phyloP scores from a whole-genome alignment of 208 protist genomes.

The Vickermania spadyakhi region DNA sequence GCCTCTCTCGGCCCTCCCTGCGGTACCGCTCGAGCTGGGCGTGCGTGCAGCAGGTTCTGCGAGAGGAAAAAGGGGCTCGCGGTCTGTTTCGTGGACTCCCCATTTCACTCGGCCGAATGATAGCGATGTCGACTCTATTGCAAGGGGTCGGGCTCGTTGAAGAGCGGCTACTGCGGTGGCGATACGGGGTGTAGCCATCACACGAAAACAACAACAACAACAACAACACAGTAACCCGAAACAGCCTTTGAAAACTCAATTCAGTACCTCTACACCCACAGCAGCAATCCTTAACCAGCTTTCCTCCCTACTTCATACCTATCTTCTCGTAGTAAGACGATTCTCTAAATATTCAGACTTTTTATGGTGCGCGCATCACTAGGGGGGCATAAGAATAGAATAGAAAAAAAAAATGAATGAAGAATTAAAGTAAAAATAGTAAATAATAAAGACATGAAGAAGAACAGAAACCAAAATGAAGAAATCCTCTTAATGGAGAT shows the following conservation, averaged over 20 bases:
- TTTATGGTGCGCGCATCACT: too few relatives aligned
- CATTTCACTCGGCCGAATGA: conserved; percentile 45
- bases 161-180: not conserved
- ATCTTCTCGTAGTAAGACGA: too few relatives aligned
- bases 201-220: too few relatives aligned
- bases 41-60: conserved; percentile 43
- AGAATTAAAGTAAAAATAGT: conserved; percentile 2
- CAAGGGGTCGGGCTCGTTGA: not conserved
- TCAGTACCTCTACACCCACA: too few relatives aligned
- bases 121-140: conserved; percentile 1
- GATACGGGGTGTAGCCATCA: not conserved
- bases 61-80: conserved; percentile 39
- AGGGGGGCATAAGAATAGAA: conserved; percentile 6
- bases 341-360: too few relatives aligned
- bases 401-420: conserved; percentile 13
- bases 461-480: conserved; percentile 1
- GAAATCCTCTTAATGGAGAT: too few relatives aligned
- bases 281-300: too few relatives aligned
- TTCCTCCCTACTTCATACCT: too few relatives aligned
- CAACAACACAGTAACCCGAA: too few relatives aligned
- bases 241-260: too few relatives aligned
- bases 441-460: not conserved
- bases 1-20: conserved; percentile 39
- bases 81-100: conserved; percentile 66
- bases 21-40: conserved; percentile 45